Conservation (phyloP, 768 basidiomycete genomes). For the Termitomyces sp. region DNA sequence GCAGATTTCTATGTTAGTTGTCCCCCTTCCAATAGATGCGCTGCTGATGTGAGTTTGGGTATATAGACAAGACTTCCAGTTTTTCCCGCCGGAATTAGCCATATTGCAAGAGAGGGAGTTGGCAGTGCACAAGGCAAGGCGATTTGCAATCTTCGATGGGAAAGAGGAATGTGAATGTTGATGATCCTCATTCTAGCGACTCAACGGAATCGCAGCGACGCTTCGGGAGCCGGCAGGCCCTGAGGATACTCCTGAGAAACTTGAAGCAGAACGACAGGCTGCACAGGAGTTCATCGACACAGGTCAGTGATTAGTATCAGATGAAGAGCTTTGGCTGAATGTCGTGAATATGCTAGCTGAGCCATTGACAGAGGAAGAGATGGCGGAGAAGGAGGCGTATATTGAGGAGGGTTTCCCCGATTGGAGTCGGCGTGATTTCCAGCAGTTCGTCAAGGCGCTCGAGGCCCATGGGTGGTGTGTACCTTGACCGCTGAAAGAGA, state of each 20-base stretch:
- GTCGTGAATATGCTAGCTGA: constrained; percentile 49
- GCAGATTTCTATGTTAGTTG: constrained; percentile 71
- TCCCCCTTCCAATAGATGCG: background rate
- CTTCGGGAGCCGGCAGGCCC: constrained; percentile 59
- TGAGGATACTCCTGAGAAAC: constrained; percentile 76
- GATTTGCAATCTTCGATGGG: background rate
- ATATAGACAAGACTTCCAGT: constrained; percentile 89
- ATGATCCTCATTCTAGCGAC: constrained; percentile 31
- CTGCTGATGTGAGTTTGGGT: background rate
- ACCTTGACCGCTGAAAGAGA: background rate
- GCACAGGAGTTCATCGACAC: constrained; percentile 88
- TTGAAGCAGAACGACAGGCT: constrained; percentile 72
- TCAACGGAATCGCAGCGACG: constrained; percentile 62
- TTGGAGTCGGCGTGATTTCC: constrained; percentile 93
- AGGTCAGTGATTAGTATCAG: constrained; percentile 34
- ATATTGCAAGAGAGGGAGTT: constrained; percentile 85
- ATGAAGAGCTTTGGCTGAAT: background rate
- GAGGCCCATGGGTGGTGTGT: constrained; percentile 71
- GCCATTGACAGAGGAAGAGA: constrained; percentile 85
- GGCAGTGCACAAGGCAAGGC: constrained; percentile 65
- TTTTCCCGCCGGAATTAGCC: constrained; percentile 79
- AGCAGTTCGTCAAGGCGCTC: constrained; percentile 73
- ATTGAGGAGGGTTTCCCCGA: constrained; percentile 77
- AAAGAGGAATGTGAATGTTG: background rate
- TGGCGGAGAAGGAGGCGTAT: constrained; percentile 72